Conservation (phyloP, 257 asterid species). For the Nicotiana knightiana region DNA sequence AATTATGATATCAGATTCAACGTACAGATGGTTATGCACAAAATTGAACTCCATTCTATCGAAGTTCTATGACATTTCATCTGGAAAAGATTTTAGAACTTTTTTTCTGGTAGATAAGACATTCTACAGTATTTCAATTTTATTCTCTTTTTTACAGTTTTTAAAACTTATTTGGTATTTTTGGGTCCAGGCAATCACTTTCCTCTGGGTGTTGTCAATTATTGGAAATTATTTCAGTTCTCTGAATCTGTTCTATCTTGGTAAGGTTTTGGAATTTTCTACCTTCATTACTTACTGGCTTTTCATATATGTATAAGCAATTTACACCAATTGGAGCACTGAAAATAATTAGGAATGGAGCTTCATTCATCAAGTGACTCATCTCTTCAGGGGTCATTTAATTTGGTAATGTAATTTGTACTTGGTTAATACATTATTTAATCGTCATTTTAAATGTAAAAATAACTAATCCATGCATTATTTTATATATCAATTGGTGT, state of each 20-base stretch:
- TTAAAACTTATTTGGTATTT: neutral
- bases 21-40: constrained; percentile 46
- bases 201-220: constrained; percentile 61
- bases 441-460: too few relatives aligned
- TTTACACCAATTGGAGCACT: too few relatives aligned
- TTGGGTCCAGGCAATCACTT: constrained; percentile 40
- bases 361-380: too few relatives aligned
- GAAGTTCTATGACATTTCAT: constrained; percentile 47
- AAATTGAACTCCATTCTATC: constrained; percentile 37
- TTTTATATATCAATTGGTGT: too few relatives aligned
- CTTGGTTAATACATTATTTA: too few relatives aligned
- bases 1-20: constrained; percentile 51
- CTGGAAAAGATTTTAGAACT: constrained; percentile 63
- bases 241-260: constrained; percentile 51
- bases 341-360: too few relatives aligned
- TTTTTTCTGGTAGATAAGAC: constrained; percentile 44
- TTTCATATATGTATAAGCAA: too few relatives aligned
- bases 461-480: too few relatives aligned
- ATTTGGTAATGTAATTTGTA: too few relatives aligned
- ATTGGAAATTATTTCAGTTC: constrained; percentile 61
- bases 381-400: too few relatives aligned
- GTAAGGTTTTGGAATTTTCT: constrained; percentile 19
- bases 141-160: neutral
- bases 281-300: neutral
- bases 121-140: neutral